These are phyloP conservation scores for Fraxinus paxiana DNA, from an alignment of 305 asterid genomes.

Conservation along the genomic window DNA sequence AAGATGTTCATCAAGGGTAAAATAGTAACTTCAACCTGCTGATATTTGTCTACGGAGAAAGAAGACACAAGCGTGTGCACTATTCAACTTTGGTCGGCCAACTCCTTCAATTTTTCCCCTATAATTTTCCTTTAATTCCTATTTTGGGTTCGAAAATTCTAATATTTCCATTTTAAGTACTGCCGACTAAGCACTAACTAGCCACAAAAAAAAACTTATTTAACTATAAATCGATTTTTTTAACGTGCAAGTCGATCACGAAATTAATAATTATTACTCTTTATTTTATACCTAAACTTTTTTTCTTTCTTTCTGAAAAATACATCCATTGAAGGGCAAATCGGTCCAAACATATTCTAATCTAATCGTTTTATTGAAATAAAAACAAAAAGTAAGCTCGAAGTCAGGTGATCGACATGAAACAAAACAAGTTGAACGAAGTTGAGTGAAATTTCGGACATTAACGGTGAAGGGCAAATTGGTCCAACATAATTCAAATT, in stretches of 20 bases:
- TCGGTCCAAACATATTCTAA: background rate
- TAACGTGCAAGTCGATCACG: background rate
- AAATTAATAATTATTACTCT: background rate
- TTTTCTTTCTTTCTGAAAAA: background rate
- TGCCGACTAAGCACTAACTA: slow-evolving; percentile 29
- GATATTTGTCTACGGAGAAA: background rate
- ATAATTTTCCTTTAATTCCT: background rate
- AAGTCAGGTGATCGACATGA: background rate
- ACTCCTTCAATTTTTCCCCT: background rate
- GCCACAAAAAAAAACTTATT: background rate
- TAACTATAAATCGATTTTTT: background rate
- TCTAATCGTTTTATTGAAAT: background rate
- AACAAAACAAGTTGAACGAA: background rate
- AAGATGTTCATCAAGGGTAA: background rate
- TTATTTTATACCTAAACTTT: background rate
- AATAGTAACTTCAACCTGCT: background rate
- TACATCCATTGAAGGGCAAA: background rate
- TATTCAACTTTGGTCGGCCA: slow-evolving; percentile 28
- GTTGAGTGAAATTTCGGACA: background rate
- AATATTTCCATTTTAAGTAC: slow-evolving; percentile 9
- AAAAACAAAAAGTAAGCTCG: background rate
- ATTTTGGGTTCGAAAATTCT: slow-evolving; percentile 1
- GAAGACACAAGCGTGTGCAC: slow-evolving; percentile 16
- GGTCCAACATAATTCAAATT: slow-evolving; percentile 22
- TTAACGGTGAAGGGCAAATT: slow-evolving; percentile 22